Percentiles rank a stretch among this genome's conserved stretches.
Conservation (phyloP, 2,329 filamentous ascomycete species). For the Trichothecium sympodiale region DNA sequence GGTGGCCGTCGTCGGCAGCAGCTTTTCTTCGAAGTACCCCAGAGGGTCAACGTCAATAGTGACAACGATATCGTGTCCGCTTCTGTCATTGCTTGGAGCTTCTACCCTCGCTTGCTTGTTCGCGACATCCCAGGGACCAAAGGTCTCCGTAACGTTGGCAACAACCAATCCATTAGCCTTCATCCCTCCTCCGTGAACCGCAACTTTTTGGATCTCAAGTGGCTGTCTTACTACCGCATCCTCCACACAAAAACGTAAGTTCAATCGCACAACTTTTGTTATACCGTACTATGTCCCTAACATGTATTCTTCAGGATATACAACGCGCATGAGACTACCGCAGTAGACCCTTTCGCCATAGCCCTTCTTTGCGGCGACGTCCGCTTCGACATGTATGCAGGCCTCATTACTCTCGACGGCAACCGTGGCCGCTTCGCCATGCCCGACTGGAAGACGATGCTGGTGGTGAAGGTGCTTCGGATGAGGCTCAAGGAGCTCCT, state of each 20-base stretch:
- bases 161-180: conserved; percentile 81
- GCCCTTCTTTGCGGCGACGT: conserved; percentile 80
- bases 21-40: conserved; percentile 73
- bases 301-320: conserved; percentile 52
- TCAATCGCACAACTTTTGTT: not conserved
- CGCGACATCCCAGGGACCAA: conserved; percentile 60
- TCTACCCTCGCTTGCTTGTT: conserved; percentile 86
- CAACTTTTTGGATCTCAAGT: conserved; percentile 54
- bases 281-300: conserved; percentile 5
- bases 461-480: conserved; percentile 77
- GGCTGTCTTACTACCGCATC: conserved; percentile 92
- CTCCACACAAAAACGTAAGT: conserved; percentile 78
- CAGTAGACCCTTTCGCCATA: conserved; percentile 71
- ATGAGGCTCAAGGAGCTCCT: conserved; percentile 65
- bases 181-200: conserved; percentile 88
- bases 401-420: conserved; percentile 76
- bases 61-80: conserved; percentile 69
- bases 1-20: conserved; percentile 48
- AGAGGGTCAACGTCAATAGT: conserved; percentile 63
- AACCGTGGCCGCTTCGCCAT: conserved; percentile 78
- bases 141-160: conserved; percentile 82
- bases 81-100: conserved; percentile 83
- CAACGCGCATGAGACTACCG: conserved; percentile 82
- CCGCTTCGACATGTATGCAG: conserved; percentile 80
- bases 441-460: conserved; percentile 79